phyloP scores from a whole-genome alignment of 2,329 filamentous ascomycete species.

The Alternaria sp. region DNA sequence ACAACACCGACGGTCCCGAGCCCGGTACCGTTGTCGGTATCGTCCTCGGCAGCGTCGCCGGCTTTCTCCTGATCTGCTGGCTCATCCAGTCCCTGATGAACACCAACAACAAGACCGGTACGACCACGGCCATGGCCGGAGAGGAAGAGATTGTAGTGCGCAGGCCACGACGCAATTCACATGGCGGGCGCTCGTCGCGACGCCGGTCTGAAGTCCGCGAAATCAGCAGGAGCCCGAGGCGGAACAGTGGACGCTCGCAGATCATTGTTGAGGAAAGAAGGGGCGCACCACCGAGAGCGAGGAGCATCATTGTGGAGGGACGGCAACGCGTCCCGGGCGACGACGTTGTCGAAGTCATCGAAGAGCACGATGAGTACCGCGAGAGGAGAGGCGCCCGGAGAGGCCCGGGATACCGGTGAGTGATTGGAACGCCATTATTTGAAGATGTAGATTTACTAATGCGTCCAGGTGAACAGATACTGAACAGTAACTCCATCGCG shows the following conservation, averaged over 20 bases:
- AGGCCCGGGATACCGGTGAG: constrained; percentile 56
- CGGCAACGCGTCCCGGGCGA: constrained; percentile 54
- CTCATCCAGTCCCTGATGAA: constrained; percentile 54
- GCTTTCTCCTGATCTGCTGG: constrained; percentile 61
- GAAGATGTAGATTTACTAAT: background rate
- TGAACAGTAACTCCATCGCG: background rate
- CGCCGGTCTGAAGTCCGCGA: constrained; percentile 46
- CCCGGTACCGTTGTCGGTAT: constrained; percentile 67
- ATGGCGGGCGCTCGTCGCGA: constrained; percentile 40
- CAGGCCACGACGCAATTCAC: constrained; percentile 35
- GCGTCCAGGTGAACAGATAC: constrained; percentile 4
- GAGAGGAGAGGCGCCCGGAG: constrained; percentile 47
- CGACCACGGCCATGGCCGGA: constrained; percentile 50
- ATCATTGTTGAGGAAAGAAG: constrained; percentile 49
- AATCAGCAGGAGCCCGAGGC: constrained; percentile 46
- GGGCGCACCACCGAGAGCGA: constrained; percentile 34
- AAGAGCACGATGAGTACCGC: constrained; percentile 58
- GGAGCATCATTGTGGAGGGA: constrained; percentile 55
- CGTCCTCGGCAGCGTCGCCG: constrained; percentile 60
- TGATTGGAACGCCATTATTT: constrained; percentile 14
- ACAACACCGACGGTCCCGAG: constrained; percentile 60
- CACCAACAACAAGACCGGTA: constrained; percentile 34
- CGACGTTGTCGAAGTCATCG: constrained; percentile 65
- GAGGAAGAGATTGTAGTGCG: constrained; percentile 65
- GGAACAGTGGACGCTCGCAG: constrained; percentile 37